These are phyloP conservation scores for Gentiana straminea DNA, from an alignment of 257 asterid species.

Conservation along the genomic window DNA sequence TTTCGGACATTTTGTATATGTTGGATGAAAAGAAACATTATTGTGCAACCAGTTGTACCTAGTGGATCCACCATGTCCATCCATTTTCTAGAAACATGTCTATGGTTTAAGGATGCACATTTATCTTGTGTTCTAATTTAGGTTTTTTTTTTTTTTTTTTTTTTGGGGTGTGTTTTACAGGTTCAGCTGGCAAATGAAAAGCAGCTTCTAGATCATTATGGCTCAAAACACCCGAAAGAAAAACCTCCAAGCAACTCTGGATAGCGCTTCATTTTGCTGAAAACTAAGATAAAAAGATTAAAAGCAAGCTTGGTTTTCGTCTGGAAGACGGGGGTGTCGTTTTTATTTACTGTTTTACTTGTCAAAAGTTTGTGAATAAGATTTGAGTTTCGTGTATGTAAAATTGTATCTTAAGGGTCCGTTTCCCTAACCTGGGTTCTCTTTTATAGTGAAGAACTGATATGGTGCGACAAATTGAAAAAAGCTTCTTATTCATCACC, in stretches of 20 bases:
- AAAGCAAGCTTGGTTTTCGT: constrained; percentile 2
- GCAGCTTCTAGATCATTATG: constrained; percentile 77
- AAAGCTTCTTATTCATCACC: too few species aligned
- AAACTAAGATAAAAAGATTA: too few species aligned
- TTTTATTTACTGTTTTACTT: constrained; percentile 6
- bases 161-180: constrained; percentile 27
- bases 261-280: constrained; percentile 20
- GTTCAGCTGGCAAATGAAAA: constrained; percentile 78
- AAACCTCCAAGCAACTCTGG: constrained; percentile 68
- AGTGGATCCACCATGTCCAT: too few species aligned
- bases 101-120: too few species aligned
- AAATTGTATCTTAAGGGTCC: not conserved
- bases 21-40: not conserved
- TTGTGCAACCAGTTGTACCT: not conserved
- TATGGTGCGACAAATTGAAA: too few species aligned
- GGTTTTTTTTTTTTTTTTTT: not conserved
- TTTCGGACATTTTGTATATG: not conserved
- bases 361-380: constrained; percentile 14
- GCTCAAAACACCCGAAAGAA: constrained; percentile 94
- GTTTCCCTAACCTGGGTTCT: too few species aligned
- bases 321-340: constrained; percentile 16
- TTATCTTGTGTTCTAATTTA: not conserved
- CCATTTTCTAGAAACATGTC: too few species aligned
- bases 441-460: too few species aligned
- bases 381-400: constrained; percentile 6